A percentile compares a stretch with the other conserved stretches of the same genome.
phyloP scores from a whole-genome alignment of 768 basidiomycete genomes.

The Termitomyces sp. region DNA sequence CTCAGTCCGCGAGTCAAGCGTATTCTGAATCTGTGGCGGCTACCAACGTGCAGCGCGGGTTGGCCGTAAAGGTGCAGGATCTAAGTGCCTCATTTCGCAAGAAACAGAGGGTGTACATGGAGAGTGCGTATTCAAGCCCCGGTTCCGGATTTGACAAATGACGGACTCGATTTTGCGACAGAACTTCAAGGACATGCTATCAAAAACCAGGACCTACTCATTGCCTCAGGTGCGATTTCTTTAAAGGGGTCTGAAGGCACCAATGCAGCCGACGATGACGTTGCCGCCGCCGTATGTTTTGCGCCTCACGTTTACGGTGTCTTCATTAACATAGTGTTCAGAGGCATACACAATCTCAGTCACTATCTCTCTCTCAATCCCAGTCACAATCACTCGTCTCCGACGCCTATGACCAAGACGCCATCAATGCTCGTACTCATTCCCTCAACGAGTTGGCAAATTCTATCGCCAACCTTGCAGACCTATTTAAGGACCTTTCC shows the following conservation, averaged over 20 bases:
- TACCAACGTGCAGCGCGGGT: constrained; percentile 91
- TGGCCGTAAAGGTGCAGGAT: constrained; percentile 96
- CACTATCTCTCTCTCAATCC: constrained; percentile 31
- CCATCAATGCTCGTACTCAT: constrained; percentile 46
- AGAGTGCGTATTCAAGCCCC: constrained; percentile 62
- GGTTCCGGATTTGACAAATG: neutral
- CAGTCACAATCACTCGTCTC: constrained; percentile 34
- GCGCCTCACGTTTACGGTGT: constrained; percentile 10
- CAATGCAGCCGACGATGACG: constrained; percentile 86
- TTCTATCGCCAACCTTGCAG: constrained; percentile 87
- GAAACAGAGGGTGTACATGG: constrained; percentile 98
- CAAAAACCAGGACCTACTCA: constrained; percentile 91
- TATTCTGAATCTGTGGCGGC: constrained; percentile 62
- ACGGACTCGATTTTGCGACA: constrained; percentile 4
- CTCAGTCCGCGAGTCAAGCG: constrained; percentile 33
- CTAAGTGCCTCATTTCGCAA: constrained; percentile 90
- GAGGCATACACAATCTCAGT: constrained; percentile 29
- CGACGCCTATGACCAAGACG: constrained; percentile 37
- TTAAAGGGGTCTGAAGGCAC: constrained; percentile 80
- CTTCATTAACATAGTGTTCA: constrained; percentile 8
- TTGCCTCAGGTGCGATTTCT: constrained; percentile 82
- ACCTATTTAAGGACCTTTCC: constrained; percentile 94
- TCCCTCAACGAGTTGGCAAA: constrained; percentile 90
- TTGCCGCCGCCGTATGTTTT: constrained; percentile 74
- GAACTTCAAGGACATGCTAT: constrained; percentile 97